Evolutionary conservation across 2,329 filamentous ascomycete genomes (phyloP).

Genomic region (Podosphaera aphanis): DNA sequence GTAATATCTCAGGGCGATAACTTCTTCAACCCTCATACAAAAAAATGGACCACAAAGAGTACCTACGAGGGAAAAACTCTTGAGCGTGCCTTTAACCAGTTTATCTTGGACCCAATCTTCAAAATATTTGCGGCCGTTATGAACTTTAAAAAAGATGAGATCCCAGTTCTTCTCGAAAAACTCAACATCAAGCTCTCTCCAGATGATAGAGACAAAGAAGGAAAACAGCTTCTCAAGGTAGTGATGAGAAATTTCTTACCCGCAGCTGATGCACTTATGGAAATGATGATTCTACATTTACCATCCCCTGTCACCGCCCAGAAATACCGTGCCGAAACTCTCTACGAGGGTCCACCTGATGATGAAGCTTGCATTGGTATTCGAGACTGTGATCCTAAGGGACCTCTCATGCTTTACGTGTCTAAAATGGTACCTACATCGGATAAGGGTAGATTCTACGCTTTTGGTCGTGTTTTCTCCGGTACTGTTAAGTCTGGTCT

Average conservation of each 20-base stretch:
- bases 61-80: conserved; percentile 68
- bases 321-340: conserved; percentile 91
- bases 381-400: conserved; percentile 95
- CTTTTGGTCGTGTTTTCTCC: conserved; percentile 99
- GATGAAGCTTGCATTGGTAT: conserved; percentile 88
- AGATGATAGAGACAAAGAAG: conserved; percentile 83
- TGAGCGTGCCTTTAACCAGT: conserved; percentile 99
- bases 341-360: conserved; percentile 92
- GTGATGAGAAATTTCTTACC: conserved; percentile 98
- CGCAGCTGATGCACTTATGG: conserved; percentile 87
- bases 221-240: conserved; percentile 93
- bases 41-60: conserved; percentile 93
- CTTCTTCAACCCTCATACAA: conserved; percentile 99
- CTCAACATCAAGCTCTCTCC: conserved; percentile 72
- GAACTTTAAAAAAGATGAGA: conserved; percentile 97
- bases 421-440: conserved; percentile 99
- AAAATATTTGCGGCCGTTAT: conserved; percentile 90
- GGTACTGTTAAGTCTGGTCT: conserved; percentile 94
- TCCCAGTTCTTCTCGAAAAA: conserved; percentile 64
- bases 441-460: conserved; percentile 99
- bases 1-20: conserved; percentile 49
- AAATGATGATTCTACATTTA: conserved; percentile 99
- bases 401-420: conserved; percentile 98
- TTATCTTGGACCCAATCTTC: conserved; percentile 99
- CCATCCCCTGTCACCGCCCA: conserved; percentile 90